Evolutionary conservation across 2,329 filamentous ascomycete genomes (phyloP).

Genomic region (Beauveria rudraprayagi): DNA sequence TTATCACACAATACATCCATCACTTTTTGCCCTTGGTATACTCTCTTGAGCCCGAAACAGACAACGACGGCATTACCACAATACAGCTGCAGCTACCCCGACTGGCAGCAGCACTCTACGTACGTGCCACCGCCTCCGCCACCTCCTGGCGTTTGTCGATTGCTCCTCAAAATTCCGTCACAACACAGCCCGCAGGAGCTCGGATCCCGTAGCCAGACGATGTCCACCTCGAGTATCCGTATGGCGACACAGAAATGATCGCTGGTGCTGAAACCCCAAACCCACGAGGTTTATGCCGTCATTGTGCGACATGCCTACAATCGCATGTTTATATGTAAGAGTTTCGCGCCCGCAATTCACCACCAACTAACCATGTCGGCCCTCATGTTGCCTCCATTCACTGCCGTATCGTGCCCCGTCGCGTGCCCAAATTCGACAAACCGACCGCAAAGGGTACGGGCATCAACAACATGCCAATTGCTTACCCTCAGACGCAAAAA

Average conservation of each 20-base stretch:
- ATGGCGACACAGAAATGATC: not conserved
- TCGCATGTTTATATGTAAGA: not conserved
- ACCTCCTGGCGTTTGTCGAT: conserved; percentile 1
- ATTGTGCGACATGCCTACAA: not conserved
- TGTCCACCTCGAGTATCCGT: not conserved
- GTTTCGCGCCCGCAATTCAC: not conserved
- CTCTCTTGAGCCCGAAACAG: too few species aligned
- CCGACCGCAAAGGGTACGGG: not conserved
- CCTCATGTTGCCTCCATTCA: not conserved
- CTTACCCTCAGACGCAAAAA: not conserved
- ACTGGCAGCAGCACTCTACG: not conserved
- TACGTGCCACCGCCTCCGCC: not conserved
- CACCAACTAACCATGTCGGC: not conserved
- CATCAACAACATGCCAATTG: not conserved
- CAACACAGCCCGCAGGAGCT: not conserved
- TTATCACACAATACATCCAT: too few species aligned
- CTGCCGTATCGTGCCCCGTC: not conserved
- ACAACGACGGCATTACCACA: not conserved
- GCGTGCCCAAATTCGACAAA: not conserved
- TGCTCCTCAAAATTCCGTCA: not conserved
- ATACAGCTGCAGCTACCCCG: not conserved
- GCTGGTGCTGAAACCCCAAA: not conserved
- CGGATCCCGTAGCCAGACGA: not conserved
- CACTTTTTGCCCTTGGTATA: not conserved
- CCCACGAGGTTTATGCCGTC: not conserved